phyloP scores from a whole-genome alignment of 352 stramenopile species.

The Phytophthora aleatoria region DNA sequence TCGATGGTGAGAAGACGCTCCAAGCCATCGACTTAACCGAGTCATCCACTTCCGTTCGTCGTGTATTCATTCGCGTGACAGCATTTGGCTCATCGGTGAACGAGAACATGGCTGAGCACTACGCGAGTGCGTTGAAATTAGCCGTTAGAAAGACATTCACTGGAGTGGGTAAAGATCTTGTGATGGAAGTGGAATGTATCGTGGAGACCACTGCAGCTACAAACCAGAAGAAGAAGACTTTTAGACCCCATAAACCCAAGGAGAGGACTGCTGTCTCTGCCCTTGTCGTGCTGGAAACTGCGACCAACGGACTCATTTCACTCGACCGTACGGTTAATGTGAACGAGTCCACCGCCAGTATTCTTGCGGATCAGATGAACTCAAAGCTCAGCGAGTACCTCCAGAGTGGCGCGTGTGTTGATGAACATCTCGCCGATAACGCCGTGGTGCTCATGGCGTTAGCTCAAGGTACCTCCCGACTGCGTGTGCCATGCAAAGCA shows the following conservation, averaged over 20 bases:
- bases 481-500: conserved; percentile 54
- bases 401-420: conserved; percentile 57
- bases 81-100: conserved; percentile 44
- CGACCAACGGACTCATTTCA: conserved; percentile 45
- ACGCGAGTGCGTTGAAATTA: conserved; percentile 36
- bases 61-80: conserved; percentile 48
- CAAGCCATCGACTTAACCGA: conserved; percentile 49
- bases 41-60: conserved; percentile 32
- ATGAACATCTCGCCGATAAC: conserved; percentile 80
- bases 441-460: conserved; percentile 73
- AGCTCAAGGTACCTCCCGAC: conserved; percentile 47
- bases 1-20: conserved; percentile 23
- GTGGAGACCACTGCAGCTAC: conserved; percentile 31
- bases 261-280: conserved; percentile 47
- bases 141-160: conserved; percentile 28
- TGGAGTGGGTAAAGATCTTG: not conserved
- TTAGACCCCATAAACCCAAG: conserved; percentile 12
- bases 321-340: conserved; percentile 41
- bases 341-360: conserved; percentile 29
- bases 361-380: conserved; percentile 44
- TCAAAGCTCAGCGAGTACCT: conserved; percentile 40
- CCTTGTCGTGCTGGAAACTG: conserved; percentile 49
- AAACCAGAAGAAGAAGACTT: conserved; percentile 18
- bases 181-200: conserved; percentile 33
- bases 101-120: conserved; percentile 45